Percentiles rank a stretch among this genome's conserved stretches.
phyloP scores from a whole-genome alignment of 2,329 filamentous ascomycete genomes.

The Trichoderma endophyticum region DNA sequence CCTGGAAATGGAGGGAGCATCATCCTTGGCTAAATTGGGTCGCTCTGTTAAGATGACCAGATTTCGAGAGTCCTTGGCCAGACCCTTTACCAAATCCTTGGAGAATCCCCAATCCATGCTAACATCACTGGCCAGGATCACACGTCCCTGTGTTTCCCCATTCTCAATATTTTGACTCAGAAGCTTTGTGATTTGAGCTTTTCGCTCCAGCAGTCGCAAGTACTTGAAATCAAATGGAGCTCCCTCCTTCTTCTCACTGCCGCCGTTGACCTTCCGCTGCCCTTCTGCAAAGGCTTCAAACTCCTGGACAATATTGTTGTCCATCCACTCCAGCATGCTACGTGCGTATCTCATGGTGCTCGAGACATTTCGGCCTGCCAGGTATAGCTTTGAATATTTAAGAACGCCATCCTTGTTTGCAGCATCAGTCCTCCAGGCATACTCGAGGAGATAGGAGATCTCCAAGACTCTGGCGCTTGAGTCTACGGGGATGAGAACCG shows the following conservation, averaged over 20 bases:
- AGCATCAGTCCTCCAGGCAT: slow-evolving; percentile 75
- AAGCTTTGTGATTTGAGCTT: slow-evolving; percentile 72
- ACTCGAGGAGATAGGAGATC: slow-evolving; percentile 86
- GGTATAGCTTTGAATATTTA: slow-evolving; percentile 62
- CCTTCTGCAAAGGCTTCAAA: slow-evolving; percentile 70
- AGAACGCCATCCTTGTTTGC: slow-evolving; percentile 50
- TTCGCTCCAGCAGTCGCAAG: slow-evolving; percentile 77
- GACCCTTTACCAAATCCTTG: slow-evolving; percentile 68
- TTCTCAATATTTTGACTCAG: slow-evolving; percentile 46
- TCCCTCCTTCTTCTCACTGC: slow-evolving; percentile 51
- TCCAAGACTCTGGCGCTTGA: slow-evolving; percentile 94
- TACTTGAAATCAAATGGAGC: slow-evolving; percentile 90
- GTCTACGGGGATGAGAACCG: slow-evolving; percentile 89
- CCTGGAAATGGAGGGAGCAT: slow-evolving; percentile 60
- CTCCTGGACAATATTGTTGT: slow-evolving; percentile 88
- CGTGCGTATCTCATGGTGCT: slow-evolving; percentile 87
- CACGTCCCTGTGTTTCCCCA: slow-evolving; percentile 52
- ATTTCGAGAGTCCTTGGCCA: slow-evolving; percentile 76
- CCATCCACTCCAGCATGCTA: slow-evolving; percentile 99
- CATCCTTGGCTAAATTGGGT: slow-evolving; percentile 40
- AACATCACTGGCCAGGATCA: slow-evolving; percentile 87
- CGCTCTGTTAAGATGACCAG: slow-evolving; percentile 84
- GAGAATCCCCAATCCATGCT: slow-evolving; percentile 96
- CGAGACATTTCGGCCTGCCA: slow-evolving; percentile 81
- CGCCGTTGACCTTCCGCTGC: slow-evolving; percentile 44